Percentiles rank a stretch among this genome's conserved stretches.
Evolutionary conservation across 768 basidiomycete genomes (phyloP).

Genomic region (Lactarius indigo): DNA sequence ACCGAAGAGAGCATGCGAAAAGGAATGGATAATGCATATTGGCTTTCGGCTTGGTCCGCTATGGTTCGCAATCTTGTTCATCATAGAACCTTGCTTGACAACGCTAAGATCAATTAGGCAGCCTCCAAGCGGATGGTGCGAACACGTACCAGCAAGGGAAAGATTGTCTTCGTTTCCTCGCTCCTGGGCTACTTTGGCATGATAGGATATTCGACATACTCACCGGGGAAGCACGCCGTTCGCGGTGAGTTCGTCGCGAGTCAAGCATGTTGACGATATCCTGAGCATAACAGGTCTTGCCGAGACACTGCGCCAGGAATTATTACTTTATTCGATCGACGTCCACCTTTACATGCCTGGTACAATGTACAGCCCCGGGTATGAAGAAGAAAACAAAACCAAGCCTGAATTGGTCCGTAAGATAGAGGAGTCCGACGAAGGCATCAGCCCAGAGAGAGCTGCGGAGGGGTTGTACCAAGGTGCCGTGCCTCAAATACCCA

Average conservation of each 20-base stretch:
- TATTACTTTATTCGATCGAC: conserved; percentile 69
- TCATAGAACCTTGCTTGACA: neutral
- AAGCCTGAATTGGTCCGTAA: conserved; percentile 74
- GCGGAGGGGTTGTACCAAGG: conserved; percentile 59
- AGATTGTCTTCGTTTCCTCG: conserved; percentile 74
- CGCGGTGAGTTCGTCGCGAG: conserved; percentile 50
- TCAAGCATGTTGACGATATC: neutral
- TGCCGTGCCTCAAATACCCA: conserved; percentile 29
- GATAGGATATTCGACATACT: conserved; percentile 74
- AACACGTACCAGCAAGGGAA: conserved; percentile 48
- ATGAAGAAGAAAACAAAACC: conserved; percentile 65
- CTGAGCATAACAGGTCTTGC: conserved; percentile 57
- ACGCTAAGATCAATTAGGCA: conserved; percentile 40
- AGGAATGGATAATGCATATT: conserved; percentile 55
- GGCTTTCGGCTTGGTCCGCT: conserved; percentile 50
- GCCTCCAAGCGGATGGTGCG: conserved; percentile 65
- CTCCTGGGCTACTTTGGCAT: conserved; percentile 72
- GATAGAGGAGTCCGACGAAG: conserved; percentile 72
- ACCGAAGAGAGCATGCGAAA: conserved; percentile 50
- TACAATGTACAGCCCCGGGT: conserved; percentile 78
- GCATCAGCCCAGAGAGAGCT: conserved; percentile 58
- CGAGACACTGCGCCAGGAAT: conserved; percentile 77
- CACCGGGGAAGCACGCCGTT: conserved; percentile 82
- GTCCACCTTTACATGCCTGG: conserved; percentile 82
- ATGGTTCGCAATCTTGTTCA: conserved; percentile 37